Evolutionary conservation across 176 grass and related monocot genomes (phyloP).

Genomic region (Triticum aestivum): IWGSC_CS_RefSeq_v2.1 NC_057808.1:71715253-71715752

Average conservation of each 20-base stretch:
- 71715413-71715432: constrained; percentile 57
- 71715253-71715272: constrained; percentile 89
- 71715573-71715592: constrained; percentile 48
- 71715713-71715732: constrained; percentile 47
- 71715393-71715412: constrained; percentile 71
- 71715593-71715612: background rate
- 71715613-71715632: constrained; percentile 6
- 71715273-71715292: constrained; percentile 64
- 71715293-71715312: constrained; percentile 58
- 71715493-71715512: constrained; percentile 23
- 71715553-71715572: constrained; percentile 16
- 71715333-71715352: constrained; percentile 65
- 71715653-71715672: constrained; percentile 24
- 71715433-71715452: constrained; percentile 30
- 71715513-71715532: constrained; percentile 31
- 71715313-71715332: constrained; percentile 68
- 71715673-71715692: constrained; percentile 34
- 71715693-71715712: constrained; percentile 54
- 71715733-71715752: constrained; percentile 52
- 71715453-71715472: constrained; percentile 30
- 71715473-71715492: constrained; percentile 56
- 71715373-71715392: constrained; percentile 42
- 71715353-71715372: constrained; percentile 46
- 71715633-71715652: constrained; percentile 34
- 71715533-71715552: constrained; percentile 37